Conservation (phyloP, 148 eudicot genomes). For the Chenopodium formosanum region DNA sequence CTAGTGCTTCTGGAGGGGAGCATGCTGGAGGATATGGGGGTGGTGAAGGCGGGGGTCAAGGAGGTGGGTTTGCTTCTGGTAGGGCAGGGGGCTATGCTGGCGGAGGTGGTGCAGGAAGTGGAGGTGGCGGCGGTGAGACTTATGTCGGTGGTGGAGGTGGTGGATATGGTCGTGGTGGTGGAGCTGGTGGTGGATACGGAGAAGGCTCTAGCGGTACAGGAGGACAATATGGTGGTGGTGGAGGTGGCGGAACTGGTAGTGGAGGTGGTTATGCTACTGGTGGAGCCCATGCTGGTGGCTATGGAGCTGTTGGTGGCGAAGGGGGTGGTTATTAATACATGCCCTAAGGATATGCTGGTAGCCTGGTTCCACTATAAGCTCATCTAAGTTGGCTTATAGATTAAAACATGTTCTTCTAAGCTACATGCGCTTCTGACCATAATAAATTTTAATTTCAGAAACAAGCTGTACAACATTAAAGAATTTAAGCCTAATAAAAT, state of each 20-base stretch:
- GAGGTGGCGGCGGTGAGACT: background rate
- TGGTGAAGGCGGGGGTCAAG: background rate
- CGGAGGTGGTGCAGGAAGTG: background rate
- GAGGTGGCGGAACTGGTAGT: conserved; percentile 25
- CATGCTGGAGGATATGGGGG: background rate
- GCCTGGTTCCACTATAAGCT: background rate
- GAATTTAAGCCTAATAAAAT: background rate
- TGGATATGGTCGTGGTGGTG: background rate
- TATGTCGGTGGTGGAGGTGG: conserved; percentile 12
- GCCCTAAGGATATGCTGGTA: background rate
- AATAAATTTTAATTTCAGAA: too few relatives aligned
- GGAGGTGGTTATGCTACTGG: conserved; percentile 6
- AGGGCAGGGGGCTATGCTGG: background rate
- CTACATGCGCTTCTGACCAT: background rate
- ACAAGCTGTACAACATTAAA: background rate
- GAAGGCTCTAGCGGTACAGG: background rate
- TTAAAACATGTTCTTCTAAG: background rate
- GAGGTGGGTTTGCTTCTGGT: background rate
- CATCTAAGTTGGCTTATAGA: background rate
- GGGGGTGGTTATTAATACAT: conserved; percentile 31
- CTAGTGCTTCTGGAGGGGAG: conserved; percentile 7
- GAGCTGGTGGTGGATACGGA: background rate
- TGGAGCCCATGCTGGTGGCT: conserved; percentile 26
- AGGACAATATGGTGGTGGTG: conserved; percentile 28
- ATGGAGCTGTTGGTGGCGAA: conserved; percentile 29